Percentiles rank a stretch among this genome's conserved stretches.
Evolutionary conservation across 148 eudicot genomes (phyloP).

Genomic region (Silene latifolia): DNA sequence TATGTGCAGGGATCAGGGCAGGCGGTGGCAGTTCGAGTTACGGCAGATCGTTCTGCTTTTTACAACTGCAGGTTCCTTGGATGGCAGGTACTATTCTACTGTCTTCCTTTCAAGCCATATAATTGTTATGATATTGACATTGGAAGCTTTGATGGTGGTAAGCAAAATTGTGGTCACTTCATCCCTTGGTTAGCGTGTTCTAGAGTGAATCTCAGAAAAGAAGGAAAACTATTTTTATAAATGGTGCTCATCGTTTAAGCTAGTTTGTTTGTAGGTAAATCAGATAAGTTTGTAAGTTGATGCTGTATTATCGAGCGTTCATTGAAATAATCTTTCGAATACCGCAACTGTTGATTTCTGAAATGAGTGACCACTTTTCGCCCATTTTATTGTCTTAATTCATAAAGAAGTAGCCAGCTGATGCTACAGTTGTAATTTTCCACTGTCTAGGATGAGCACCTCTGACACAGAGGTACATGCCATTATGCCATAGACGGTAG

Average conservation of each 20-base stretch:
- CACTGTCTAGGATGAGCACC: too few species aligned
- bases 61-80: constrained; percentile 94
- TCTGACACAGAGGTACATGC: too few species aligned
- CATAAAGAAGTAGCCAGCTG: background rate
- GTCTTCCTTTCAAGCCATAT: background rate
- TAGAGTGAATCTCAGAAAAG: too few species aligned
- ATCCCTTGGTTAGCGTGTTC: too few species aligned
- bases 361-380: background rate
- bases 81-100: constrained; percentile 66
- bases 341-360: background rate
- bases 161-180: too few species aligned
- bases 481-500: too few species aligned
- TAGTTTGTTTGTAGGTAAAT: background rate
- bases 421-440: too few species aligned
- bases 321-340: too few species aligned
- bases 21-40: constrained; percentile 90
- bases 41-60: constrained; percentile 87
- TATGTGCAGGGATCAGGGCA: constrained; percentile 79
- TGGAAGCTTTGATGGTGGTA: background rate
- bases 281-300: background rate
- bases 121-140: background rate
- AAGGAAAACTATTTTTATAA: background rate
- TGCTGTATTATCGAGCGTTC: background rate
- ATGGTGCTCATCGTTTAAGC: background rate
- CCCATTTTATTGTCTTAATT: background rate